Evolutionary conservation across 139 green algal species (phyloP), one percentile per base, ranked within the genome.

Genomic region (Nannochloris sp.): DNA sequence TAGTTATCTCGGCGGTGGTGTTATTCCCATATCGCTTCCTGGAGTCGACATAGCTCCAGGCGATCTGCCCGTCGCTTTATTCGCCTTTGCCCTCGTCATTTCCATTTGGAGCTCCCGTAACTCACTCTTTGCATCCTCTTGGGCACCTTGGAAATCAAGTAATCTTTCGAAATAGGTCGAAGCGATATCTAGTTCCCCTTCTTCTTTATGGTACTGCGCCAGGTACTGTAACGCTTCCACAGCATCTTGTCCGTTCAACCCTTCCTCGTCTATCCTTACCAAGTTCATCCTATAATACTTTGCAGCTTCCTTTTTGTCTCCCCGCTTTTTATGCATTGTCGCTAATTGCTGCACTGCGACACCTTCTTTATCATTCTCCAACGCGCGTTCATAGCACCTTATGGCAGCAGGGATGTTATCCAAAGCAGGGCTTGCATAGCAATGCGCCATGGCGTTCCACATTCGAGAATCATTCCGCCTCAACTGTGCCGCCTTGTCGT

Each of bases 401-500:
- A 94, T 86, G 42, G 92, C 92, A 5, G 81, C 80, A 23, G 82
- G 73, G 19, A 68, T 31, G 75, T 83, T 74, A 5, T 46, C 48
- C 57, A 95, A 71, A 73, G 85, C 72, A 47, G 88, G 79, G 55
- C 65, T 75, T 76, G 91, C 83, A 65, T 96, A 96, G 83, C 89
- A 97, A 76, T 96, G 87, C 9, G 88, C 94, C 80, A 99, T 90
- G 10, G 92, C 92, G 54, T 85, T 95, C 94, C 94, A 99, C 89
- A 99, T 97, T 62, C 94, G 85, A 9, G 89, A 82, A 71, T 99
- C 93, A 2, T 82, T 62, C 1, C 86, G 88, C 12, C 88, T 66
- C 70, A 97, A 78, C 72, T 86, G 65, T 30, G 86, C 75, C 19
- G 90, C 92, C 19, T 83, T 73, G 67, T 82, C 12, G 70, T 86